These are phyloP conservation scores for Psilocybe azurescens DNA, from an alignment of 768 basidiomycete species.

Conservation along the genomic window DNA sequence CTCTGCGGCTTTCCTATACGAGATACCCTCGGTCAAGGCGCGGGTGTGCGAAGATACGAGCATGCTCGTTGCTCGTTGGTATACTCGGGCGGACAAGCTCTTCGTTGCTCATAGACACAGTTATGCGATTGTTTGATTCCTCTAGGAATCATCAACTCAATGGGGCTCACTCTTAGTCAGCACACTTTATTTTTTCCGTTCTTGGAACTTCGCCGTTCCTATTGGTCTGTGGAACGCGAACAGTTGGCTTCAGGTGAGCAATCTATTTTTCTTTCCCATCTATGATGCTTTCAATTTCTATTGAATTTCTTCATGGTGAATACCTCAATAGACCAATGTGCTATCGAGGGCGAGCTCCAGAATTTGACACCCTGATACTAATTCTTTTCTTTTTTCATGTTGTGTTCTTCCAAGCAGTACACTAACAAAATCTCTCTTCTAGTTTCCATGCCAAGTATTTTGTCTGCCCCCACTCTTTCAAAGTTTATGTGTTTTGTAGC, in stretches of 20 bases:
- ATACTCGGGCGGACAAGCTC: slow-evolving; percentile 41
- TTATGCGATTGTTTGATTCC: slow-evolving; percentile 77
- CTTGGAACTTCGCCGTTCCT: slow-evolving; percentile 57
- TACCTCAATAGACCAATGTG: slow-evolving; percentile 48
- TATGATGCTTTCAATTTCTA: slow-evolving; percentile 61
- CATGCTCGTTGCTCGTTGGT: slow-evolving; percentile 53
- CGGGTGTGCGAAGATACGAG: slow-evolving; percentile 81
- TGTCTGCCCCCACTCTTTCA: too few relatives aligned
- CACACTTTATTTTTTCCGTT: slow-evolving; percentile 59
- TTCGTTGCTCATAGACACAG: slow-evolving; percentile 86
- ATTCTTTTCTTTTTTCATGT: not conserved
- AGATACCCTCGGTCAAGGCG: slow-evolving; percentile 45
- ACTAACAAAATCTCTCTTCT: not conserved
- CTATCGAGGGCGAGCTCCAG: slow-evolving; percentile 71
- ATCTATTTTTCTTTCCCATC: slow-evolving; percentile 21
- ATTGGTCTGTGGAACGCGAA: not conserved
- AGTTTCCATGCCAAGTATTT: not conserved
- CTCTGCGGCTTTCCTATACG: slow-evolving; percentile 56
- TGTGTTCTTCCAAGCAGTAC: not conserved
- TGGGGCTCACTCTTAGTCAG: slow-evolving; percentile 91
- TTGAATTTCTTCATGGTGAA: slow-evolving; percentile 96
- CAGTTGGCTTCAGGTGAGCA: slow-evolving; percentile 21
- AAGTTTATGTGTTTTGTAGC: too few relatives aligned
- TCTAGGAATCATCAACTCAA: slow-evolving; percentile 70
- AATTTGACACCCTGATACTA: slow-evolving; percentile 66